These are phyloP conservation scores for Aspergillus persii DNA, from an alignment of 2,329 filamentous ascomycete genomes.

Conservation along the genomic window DNA sequence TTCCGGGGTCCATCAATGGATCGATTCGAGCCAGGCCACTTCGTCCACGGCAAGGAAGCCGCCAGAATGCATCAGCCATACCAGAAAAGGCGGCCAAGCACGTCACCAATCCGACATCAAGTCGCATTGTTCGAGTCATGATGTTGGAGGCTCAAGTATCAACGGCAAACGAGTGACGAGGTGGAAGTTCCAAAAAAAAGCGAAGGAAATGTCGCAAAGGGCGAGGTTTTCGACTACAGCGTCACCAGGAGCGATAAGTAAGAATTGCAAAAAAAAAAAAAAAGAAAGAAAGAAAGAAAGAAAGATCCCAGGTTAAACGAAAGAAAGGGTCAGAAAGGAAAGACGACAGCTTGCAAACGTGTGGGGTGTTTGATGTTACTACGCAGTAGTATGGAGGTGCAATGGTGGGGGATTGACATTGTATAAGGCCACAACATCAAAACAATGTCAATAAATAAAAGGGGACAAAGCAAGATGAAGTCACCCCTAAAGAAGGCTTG, in stretches of 20 bases:
- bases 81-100: slow-evolving; percentile 29
- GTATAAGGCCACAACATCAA: slow-evolving; percentile 6
- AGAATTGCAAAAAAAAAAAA: slow-evolving; percentile 5
- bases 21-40: slow-evolving; percentile 72
- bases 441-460: slow-evolving; percentile 1
- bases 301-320: background rate
- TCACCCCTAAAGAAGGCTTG: background rate
- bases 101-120: slow-evolving; percentile 22
- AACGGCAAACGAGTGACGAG: slow-evolving; percentile 13
- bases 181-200: slow-evolving; percentile 14
- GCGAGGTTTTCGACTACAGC: slow-evolving; percentile 14
- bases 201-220: slow-evolving; percentile 10
- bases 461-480: slow-evolving; percentile 3
- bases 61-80: slow-evolving; percentile 71
- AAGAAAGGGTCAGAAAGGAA: background rate
- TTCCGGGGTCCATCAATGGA: slow-evolving; percentile 66
- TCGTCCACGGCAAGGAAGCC: slow-evolving; percentile 76
- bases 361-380: background rate
- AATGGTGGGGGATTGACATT: background rate
- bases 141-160: slow-evolving; percentile 3
- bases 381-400: slow-evolving; percentile 1
- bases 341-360: background rate
- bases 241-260: slow-evolving; percentile 14
- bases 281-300: background rate
- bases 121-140: slow-evolving; percentile 18